Conservation (phyloP, 805 yeast genomes). For the Suhomyces kilbournensis region DNA sequence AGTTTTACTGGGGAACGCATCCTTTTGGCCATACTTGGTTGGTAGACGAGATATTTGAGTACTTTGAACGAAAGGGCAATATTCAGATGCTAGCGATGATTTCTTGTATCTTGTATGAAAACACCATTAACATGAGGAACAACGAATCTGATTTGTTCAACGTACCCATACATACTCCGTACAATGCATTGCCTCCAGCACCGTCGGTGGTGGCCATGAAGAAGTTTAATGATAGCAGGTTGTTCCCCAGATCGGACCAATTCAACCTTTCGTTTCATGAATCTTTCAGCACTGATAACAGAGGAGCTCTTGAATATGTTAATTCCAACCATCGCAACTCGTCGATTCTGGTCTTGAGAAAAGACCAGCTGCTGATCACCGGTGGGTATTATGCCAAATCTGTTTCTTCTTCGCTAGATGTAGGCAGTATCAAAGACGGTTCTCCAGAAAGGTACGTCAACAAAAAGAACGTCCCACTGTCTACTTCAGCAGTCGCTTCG, state of each 20-base stretch:
- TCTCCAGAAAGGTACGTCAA: constrained; percentile 17
- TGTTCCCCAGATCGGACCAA: constrained; percentile 2
- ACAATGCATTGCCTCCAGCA: constrained; percentile 32
- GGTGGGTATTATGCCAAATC: constrained; percentile 14
- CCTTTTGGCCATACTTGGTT: constrained; percentile 73
- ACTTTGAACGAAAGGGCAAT: constrained; percentile 63
- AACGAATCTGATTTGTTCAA: constrained; percentile 20
- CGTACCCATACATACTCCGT: constrained; percentile 49
- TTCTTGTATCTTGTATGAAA: constrained; percentile 65
- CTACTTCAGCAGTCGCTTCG: background rate
- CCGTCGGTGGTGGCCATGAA: constrained; percentile 20
- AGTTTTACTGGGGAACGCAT: constrained; percentile 75
- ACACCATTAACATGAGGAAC: constrained; percentile 18
- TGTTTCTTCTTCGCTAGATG: constrained; percentile 15
- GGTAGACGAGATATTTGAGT: constrained; percentile 55
- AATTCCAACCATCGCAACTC: constrained; percentile 8
- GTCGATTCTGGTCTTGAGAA: constrained; percentile 8
- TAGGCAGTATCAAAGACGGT: constrained; percentile 11
- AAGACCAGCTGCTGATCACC: constrained; percentile 5
- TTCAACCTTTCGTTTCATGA: constrained; percentile 3
- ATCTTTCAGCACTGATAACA: constrained; percentile 6
- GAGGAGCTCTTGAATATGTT: constrained; percentile 2
- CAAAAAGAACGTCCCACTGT: constrained; percentile 18
- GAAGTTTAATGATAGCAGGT: constrained; percentile 8
- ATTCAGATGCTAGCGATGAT: constrained; percentile 90